Conservation (phyloP, 345 rosid genomes). For the Citrus trifoliata region DNA sequence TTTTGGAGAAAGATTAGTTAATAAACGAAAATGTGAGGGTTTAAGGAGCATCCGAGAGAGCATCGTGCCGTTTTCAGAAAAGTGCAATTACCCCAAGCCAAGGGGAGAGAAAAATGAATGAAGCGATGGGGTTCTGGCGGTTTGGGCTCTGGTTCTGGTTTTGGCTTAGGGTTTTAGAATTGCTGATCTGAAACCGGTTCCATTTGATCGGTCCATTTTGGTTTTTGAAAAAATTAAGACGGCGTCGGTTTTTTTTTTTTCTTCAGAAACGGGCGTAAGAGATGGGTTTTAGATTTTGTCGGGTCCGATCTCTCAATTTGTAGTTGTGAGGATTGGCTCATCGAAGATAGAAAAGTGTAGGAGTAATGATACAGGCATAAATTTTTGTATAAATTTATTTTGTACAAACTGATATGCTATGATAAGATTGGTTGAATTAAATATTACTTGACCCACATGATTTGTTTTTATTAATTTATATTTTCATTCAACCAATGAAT, state of each 20-base stretch:
- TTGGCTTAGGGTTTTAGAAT: background rate
- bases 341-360: too few species aligned
- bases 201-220: background rate
- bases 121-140: background rate
- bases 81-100: background rate
- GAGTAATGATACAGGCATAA: too few species aligned
- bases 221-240: background rate
- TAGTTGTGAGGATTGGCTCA: too few species aligned
- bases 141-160: background rate
- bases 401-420: too few species aligned
- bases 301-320: too few species aligned
- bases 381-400: too few species aligned
- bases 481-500: too few species aligned
- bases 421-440: too few species aligned
- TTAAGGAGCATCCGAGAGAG: slow-evolving; percentile 63
- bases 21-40: slow-evolving; percentile 54
- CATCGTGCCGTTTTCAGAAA: slow-evolving; percentile 32
- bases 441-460: too few species aligned
- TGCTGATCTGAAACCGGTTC: background rate
- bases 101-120: background rate
- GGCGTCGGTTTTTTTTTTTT: background rate
- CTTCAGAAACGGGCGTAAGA: background rate
- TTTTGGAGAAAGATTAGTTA: slow-evolving; percentile 36
- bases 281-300: background rate
- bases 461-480: too few species aligned